Conservation (phyloP, 1,139 yeast species). For the Taphrina pruni region DNA sequence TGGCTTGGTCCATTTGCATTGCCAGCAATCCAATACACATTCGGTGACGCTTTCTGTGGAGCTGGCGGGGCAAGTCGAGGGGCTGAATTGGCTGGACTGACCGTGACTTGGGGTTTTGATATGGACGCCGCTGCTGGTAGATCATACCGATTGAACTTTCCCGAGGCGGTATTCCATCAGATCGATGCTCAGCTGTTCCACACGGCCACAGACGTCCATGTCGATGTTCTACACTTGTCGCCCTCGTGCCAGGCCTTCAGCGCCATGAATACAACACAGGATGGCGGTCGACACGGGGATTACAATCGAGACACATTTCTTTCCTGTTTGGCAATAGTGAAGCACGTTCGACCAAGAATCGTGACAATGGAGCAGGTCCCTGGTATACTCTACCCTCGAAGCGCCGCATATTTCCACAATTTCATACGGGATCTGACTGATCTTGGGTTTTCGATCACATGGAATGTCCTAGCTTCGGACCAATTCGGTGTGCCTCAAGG, state of each 20-base stretch:
- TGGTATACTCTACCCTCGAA: slow-evolving; percentile 4
- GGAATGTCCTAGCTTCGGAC: not conserved
- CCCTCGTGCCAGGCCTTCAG: slow-evolving; percentile 14
- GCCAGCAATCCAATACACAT: not conserved
- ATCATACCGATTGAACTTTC: not conserved
- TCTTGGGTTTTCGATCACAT: not conserved
- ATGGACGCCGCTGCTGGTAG: not conserved
- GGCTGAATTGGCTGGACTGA: not conserved
- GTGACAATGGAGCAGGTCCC: slow-evolving; percentile 13
- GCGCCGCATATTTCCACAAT: slow-evolving; percentile 1
- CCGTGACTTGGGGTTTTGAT: slow-evolving; percentile 8
- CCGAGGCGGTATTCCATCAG: not conserved
- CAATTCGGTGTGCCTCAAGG: not conserved
- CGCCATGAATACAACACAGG: slow-evolving; percentile 13
- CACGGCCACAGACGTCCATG: not conserved
- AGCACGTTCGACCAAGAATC: slow-evolving; percentile 10
- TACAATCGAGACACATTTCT: slow-evolving; percentile 8
- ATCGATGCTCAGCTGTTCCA: slow-evolving; percentile 9
- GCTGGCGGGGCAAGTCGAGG: slow-evolving; percentile 10
- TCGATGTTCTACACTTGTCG: slow-evolving; percentile 3
- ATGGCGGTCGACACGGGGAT: slow-evolving; percentile 2
- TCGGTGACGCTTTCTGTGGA: slow-evolving; percentile 15
- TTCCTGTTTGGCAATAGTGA: not conserved
- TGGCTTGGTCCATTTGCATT: not conserved
- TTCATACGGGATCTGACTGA: not conserved